Base-by-base conservation (phyloP, 2,329 filamentous ascomycete species). In the Gnomoniopsis sp. region DNA sequence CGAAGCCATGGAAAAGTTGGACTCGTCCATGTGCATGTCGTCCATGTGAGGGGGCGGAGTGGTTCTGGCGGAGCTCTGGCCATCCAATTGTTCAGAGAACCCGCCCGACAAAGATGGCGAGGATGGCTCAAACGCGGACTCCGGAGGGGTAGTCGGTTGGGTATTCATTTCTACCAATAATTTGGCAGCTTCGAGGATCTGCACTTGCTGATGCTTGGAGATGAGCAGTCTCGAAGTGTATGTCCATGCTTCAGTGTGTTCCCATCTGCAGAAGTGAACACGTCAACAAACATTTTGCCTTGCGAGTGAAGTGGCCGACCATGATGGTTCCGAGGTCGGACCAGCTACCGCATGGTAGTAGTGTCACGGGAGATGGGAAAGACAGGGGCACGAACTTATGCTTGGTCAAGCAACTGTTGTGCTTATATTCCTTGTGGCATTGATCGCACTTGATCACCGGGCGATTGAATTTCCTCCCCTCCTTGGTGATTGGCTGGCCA, bases 351-450 rank as follows among this genome's bases (percentile, higher is more conserved):
- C 66, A 71, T 68, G 65, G 34, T 71, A 70, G 74, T 72, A 71
- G 71, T 65, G 71, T 43, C 62, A 69, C 72, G 68, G 71, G 67
- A 68, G 65, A 68, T 70, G 72, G 73, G 72, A 75, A 77, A 77
- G 77, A 77, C 77, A 80, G 83, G 86, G 83, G 79, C 83, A 96
- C 95, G 86, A 88, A 98, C 95, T 97, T 89, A 88, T 99, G 95
- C 86, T 98, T 99, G 75, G 91, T 96, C 82, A 99, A 87, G 87
- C 95, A 99, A 82, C 95, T 98, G 87, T 93, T 96, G 84, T 99
- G 95, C 87, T 99, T 99, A 86, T 99, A 99, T 78, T 92, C 92
- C 84, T 99, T 99, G 76, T 93, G 93, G 81, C 95, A 99, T 77
- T 93, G 93, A 73, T 96, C 91, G 80, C 95, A 99, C 76, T 90